Evolutionary conservation across 192 early-diverging fungal genomes (phyloP), one percentile per base, ranked within the genome.

Genomic region (Coemansia sp.): DNA sequence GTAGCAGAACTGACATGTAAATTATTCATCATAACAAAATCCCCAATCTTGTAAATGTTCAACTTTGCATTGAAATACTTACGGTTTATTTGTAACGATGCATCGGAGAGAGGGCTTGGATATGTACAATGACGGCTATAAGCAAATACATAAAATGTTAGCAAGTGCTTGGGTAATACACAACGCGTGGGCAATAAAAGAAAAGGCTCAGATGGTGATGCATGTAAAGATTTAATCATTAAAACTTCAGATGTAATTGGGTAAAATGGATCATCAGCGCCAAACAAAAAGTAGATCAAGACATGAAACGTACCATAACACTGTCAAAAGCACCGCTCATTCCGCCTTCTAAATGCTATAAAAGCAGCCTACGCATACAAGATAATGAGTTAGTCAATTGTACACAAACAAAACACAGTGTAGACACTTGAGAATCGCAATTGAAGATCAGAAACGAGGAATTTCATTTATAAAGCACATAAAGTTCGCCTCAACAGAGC

Each of bases 401-500:
- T 8, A 35, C 32, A 35, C 6, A 8, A 35, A 35, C 32, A 7
- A 35, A 6, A 35, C 32, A 35, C 7, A 8, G 5, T 6, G 1
- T 8, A 32, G 7, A 32, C 25, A 37, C 45, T 8, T 0, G 12
- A 43, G 23, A 5, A 37, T 35, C 14, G 32, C 55, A 56, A 32
- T 29, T n/a, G 60, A 32, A 68, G 72, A 73, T 79, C 76, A 79
- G 71, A 79, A 79, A 79, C 71, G 76, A 79, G 76, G 76, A 79
- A 79, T 73, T 73, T 70, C 76, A 79, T 79, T 70, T 73, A 60
- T 67, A 41, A 49, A 75, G 67, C 58, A 75, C 67, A 63, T 47
- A 70, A 55, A 55, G 49, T 67, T 74, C 10, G 65, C 63, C 54
- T 79, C 76, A 59, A 79, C 76, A 79, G 59, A 79, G 58, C 56